phyloP scores from a whole-genome alignment of 2,329 filamentous ascomycete species.

The Lecanosticta acicola region DNA sequence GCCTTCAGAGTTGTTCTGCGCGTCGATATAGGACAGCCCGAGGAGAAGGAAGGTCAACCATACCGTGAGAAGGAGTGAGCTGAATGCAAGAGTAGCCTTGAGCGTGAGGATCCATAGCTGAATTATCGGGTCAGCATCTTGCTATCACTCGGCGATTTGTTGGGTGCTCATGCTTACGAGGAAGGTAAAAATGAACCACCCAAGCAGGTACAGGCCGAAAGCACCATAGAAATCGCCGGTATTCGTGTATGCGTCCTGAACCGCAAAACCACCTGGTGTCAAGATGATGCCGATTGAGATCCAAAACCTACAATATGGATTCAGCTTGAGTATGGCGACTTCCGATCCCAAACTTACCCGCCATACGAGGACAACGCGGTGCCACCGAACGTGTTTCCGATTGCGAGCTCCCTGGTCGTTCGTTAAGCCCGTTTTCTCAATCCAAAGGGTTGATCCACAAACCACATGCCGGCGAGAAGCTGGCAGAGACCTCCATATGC shows the following conservation, averaged over 20 bases:
- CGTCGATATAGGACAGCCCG: constrained; percentile 5
- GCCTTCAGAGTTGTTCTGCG: constrained; percentile 2
- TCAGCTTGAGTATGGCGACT: too few relatives aligned
- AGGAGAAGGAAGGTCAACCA: constrained; percentile 8
- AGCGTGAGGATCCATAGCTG: constrained; percentile 6
- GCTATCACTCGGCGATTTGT: neutral
- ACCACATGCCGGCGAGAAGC: constrained; percentile 7
- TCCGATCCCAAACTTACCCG: neutral
- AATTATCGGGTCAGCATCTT: neutral
- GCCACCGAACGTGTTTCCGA: constrained; percentile 7
- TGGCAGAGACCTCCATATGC: constrained; percentile 5
- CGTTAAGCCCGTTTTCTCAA: too few relatives aligned
- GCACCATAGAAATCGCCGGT: constrained; percentile 8
- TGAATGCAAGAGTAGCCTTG: constrained; percentile 5
- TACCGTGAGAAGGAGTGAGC: constrained; percentile 4
- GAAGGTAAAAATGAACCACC: constrained; percentile 8
- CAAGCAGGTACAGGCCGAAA: constrained; percentile 6
- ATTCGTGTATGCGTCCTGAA: constrained; percentile 1
- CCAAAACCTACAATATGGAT: constrained; percentile 8
- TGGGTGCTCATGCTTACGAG: neutral
- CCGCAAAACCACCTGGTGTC: constrained; percentile 4
- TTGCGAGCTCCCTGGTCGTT: constrained; percentile 4
- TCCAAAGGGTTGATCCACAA: too few relatives aligned
- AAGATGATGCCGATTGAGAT: constrained; percentile 7
- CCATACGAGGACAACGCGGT: constrained; percentile 8